Base-by-base conservation (phyloP, 768 basidiomycete genomes). In the Termitomyces sp. region DNA sequence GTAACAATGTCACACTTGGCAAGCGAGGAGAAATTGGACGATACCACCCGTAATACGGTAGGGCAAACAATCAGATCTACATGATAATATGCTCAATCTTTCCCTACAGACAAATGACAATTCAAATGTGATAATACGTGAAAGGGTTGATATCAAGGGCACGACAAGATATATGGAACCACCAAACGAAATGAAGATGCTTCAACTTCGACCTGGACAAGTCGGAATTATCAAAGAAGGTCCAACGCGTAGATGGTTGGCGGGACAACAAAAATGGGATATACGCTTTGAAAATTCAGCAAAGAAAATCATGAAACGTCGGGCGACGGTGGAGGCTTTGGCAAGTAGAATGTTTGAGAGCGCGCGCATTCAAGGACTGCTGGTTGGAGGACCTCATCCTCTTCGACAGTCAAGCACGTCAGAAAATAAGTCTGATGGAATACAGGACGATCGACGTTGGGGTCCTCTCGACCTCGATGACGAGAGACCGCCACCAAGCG, bases 221-320 rank as follows among this genome's bases (percentile, higher is more conserved):
- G 78, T 92, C 38, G 90, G 89, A 0, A 68, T 87, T 34, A 83
- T 93, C 68, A 90, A 88, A 67, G 90, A 92, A 69, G 82, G 74
- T 0, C 85, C 87, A 0, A 83, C 83, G 0, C 74, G 80, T 65
- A 77, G 85, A n/a, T 94, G 89, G 80, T 66, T 82, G 14, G 68
- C 72, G 4, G 84, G 8, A 37, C 85, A 86, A 67, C 73, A 77
- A 21, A 64, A 77, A 34, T 88, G 87, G 87, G 85, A 89, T 66
- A 71, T 75, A 63, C 75, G 71, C 61, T 88, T 76, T 68, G 70
- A 69, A 46, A 65, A 66, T 27, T 51, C 67, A 0, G 80, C 81
- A 14, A 66, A 75, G 45, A 73, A 68, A 17, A 80, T 79, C 5
- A 61, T 80, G 17, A 75, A 74, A 46, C 64, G 78, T 38, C 73